A percentile compares a stretch with the other conserved stretches of the same genome.
These are phyloP conservation scores for Sclerotinia subarctica DNA, from an alignment of 2,329 filamentous ascomycete genomes.

Conservation along the genomic window DNA sequence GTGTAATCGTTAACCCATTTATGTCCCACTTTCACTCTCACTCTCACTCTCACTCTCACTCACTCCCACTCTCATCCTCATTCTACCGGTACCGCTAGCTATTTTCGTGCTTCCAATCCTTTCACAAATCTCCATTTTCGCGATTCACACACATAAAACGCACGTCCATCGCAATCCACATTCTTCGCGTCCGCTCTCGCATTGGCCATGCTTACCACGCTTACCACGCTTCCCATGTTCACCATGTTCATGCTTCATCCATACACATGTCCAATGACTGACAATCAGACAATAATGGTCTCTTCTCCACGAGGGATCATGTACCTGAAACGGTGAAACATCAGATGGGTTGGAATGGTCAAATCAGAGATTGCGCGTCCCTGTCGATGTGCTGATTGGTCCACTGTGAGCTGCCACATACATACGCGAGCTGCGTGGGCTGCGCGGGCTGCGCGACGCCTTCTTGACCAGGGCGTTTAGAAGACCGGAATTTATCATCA, in stretches of 20 bases:
- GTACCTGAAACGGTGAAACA: conserved; percentile 19
- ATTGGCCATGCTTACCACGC: background rate
- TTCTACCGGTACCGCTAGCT: background rate
- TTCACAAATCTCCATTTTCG: background rate
- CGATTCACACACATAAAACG: background rate
- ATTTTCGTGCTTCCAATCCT: background rate
- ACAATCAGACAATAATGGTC: background rate
- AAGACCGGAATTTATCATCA: background rate
- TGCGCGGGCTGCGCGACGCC: background rate
- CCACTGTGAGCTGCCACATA: conserved; percentile 2
- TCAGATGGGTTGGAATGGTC: conserved; percentile 8
- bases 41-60: no score
- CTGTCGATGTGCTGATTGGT: background rate
- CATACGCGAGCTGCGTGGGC: background rate
- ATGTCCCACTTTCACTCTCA: background rate
- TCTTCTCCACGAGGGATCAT: conserved; percentile 17
- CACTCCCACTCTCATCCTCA: background rate
- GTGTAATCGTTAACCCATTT: background rate
- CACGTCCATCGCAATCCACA: background rate
- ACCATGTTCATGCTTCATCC: background rate
- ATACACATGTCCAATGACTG: background rate
- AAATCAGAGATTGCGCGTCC: background rate
- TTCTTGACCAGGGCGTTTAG: conserved; percentile 12
- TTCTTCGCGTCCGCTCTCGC: background rate
- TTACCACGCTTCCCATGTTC: background rate